Evolutionary conservation across 352 stramenopile species (phyloP).

Genomic region (Phytophthora colocasiae): DNA sequence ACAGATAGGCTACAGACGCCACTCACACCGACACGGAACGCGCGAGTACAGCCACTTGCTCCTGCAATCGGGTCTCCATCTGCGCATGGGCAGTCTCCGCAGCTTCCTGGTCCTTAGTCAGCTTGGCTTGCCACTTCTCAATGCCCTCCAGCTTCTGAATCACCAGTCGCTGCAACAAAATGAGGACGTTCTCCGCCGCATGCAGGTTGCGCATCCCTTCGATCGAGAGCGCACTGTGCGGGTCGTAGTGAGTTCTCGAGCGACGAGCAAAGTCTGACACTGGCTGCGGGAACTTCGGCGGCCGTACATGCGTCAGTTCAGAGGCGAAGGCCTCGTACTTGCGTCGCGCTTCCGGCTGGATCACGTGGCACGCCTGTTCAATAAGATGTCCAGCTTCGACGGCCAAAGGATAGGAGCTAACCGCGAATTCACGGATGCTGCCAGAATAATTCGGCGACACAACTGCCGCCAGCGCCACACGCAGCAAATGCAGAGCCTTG

Average conservation of each 20-base stretch:
- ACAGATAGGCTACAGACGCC: slow-evolving; percentile 37
- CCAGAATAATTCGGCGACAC: slow-evolving; percentile 77
- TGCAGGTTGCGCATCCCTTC: slow-evolving; percentile 84
- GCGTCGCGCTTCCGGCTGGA: slow-evolving; percentile 79
- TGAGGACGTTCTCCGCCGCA: slow-evolving; percentile 80
- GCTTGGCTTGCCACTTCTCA: slow-evolving; percentile 75
- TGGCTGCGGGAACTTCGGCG: slow-evolving; percentile 70
- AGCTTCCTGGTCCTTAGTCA: slow-evolving; percentile 66
- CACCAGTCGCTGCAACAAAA: slow-evolving; percentile 83
- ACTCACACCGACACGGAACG: slow-evolving; percentile 65
- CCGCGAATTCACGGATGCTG: slow-evolving; percentile 77
- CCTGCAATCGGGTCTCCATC: slow-evolving; percentile 72
- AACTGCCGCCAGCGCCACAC: slow-evolving; percentile 71
- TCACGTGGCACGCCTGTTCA: slow-evolving; percentile 68
- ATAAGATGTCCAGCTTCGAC: slow-evolving; percentile 82
- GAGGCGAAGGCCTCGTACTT: slow-evolving; percentile 75
- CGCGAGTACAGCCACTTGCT: slow-evolving; percentile 69
- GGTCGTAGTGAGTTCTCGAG: slow-evolving; percentile 59
- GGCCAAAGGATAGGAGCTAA: slow-evolving; percentile 74
- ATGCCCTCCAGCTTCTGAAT: slow-evolving; percentile 87
- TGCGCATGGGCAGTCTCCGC: slow-evolving; percentile 65
- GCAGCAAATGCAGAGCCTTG: slow-evolving; percentile 77
- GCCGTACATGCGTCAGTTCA: slow-evolving; percentile 53
- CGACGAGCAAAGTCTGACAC: slow-evolving; percentile 68
- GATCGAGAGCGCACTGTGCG: slow-evolving; percentile 64